Evolutionary conservation across 225 moss, liverwort and hornwort species (phyloP).

Genomic region (Sphagnum contortum): DNA sequence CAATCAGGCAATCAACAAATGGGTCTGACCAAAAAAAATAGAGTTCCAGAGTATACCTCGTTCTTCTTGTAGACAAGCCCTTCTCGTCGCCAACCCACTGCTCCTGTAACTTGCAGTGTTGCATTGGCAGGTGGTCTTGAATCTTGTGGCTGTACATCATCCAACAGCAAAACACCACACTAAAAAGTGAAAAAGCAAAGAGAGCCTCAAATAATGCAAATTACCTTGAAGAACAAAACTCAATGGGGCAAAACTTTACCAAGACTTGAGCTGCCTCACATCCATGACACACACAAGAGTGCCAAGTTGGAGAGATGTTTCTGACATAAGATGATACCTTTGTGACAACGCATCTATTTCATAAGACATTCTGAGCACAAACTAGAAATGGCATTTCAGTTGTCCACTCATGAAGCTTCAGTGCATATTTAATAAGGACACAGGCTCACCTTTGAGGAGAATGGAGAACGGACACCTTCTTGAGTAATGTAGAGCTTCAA

Average conservation of each 20-base stretch:
- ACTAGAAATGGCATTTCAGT: too few species aligned
- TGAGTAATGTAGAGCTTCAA: slow-evolving; percentile 65
- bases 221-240: not conserved
- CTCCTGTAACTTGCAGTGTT: slow-evolving; percentile 62
- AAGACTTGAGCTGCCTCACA: too few species aligned
- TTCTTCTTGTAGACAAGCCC: slow-evolving; percentile 65
- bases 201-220: not conserved
- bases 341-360: too few species aligned
- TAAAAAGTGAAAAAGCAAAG: not conserved
- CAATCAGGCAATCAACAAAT: too few species aligned
- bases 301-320: too few species aligned
- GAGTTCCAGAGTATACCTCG: slow-evolving; percentile 20
- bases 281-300: too few species aligned
- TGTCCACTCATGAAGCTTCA: too few species aligned
- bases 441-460: slow-evolving; percentile 43
- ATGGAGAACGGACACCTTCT: slow-evolving; percentile 63
- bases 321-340: too few species aligned
- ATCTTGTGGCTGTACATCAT: slow-evolving; percentile 32
- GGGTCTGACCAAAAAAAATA: too few species aligned
- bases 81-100: slow-evolving; percentile 64
- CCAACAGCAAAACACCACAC: not conserved
- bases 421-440: too few species aligned
- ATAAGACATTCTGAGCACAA: too few species aligned
- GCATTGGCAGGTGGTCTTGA: slow-evolving; percentile 54
- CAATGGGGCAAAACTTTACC: not conserved